Evolutionary conservation across 305 asterid genomes (phyloP).

Genomic region (Solanum chacoense): DNA sequence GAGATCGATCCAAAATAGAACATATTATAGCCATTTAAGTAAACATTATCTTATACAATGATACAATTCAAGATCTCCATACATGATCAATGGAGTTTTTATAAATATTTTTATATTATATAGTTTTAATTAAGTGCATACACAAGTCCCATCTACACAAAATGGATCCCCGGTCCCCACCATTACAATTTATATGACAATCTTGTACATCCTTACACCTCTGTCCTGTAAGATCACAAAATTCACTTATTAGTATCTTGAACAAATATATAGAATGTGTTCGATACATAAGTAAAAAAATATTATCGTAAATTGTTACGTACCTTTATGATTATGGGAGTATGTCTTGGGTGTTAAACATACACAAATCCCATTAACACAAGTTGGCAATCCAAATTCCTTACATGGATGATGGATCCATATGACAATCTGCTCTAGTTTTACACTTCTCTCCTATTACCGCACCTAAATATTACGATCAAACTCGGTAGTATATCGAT

Average conservation of each 20-base stretch:
- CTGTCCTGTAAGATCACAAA: not conserved
- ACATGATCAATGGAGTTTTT: not conserved
- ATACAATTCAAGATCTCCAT: not conserved
- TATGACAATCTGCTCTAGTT: not conserved
- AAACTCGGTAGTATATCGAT: not conserved
- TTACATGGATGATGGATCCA: not conserved
- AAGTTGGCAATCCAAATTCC: not conserved
- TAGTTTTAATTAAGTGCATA: not conserved
- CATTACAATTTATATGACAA: not conserved
- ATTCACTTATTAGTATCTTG: not conserved
- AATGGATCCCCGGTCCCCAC: not conserved
- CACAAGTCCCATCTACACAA: not conserved
- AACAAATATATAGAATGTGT: not conserved
- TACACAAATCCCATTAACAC: not conserved
- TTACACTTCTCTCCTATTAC: not conserved
- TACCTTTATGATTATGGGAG: not conserved
- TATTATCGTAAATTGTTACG: no score
- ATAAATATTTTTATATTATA: not conserved
- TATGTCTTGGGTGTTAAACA: not conserved
- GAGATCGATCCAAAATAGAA: not conserved
- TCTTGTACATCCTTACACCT: not conserved
- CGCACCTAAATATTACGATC: not conserved
- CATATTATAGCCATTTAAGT: not conserved
- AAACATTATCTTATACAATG: not conserved
- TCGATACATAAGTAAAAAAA: not conserved